Evolutionary conservation across 495 filamentous ascomycete species (phyloP).

Genomic region (Podospora appendiculata): DNA sequence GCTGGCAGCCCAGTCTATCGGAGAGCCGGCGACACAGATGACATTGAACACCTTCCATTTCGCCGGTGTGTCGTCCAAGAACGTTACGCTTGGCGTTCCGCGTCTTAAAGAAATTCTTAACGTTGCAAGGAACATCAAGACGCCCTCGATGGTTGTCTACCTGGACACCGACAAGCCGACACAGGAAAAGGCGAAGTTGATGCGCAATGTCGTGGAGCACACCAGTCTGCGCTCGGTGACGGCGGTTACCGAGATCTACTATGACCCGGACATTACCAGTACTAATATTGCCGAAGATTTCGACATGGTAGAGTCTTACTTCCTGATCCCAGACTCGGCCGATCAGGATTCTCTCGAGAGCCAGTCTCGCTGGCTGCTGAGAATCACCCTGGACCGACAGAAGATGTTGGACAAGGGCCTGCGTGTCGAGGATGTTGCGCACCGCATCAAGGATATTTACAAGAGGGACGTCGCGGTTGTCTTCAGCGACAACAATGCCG

Average conservation of each 20-base stretch:
- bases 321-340: constrained; percentile 72
- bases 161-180: constrained; percentile 52
- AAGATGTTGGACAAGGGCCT: constrained; percentile 93
- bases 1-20: constrained; percentile 94
- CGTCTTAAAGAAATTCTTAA: constrained; percentile 99
- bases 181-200: constrained; percentile 72
- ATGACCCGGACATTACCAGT: constrained; percentile 81
- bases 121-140: constrained; percentile 96
- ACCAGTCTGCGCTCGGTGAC: constrained; percentile 91
- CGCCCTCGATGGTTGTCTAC: constrained; percentile 94
- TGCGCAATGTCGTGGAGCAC: constrained; percentile 86
- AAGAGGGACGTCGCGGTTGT: constrained; percentile 84
- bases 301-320: constrained; percentile 96
- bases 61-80: constrained; percentile 98
- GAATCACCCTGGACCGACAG: constrained; percentile 85
- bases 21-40: constrained; percentile 99
- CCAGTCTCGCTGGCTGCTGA: constrained; percentile 91
- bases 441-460: constrained; percentile 79
- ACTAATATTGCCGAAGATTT: constrained; percentile 81
- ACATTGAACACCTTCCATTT: constrained; percentile 99
- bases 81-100: constrained; percentile 96
- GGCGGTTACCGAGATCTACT: constrained; percentile 89
- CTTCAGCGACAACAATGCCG: constrained; percentile 96
- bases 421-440: constrained; percentile 85
- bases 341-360: constrained; percentile 68